Evolutionary conservation across 2,329 filamentous ascomycete genomes (phyloP).

Genomic region (Tolypocladium sp.): DNA sequence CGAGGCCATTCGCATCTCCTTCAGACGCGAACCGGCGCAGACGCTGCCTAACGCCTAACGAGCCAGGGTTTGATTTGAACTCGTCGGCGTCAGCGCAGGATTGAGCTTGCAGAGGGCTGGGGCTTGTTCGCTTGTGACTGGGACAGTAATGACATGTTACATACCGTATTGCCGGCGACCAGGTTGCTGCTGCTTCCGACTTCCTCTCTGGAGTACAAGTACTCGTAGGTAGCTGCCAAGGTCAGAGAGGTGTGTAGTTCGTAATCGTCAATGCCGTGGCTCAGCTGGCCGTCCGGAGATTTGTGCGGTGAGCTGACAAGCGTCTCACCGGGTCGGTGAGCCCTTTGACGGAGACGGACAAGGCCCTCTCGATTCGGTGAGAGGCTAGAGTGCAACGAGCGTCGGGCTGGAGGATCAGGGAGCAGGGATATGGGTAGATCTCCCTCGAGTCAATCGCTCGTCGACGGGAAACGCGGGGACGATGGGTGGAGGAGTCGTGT

Average conservation of each 20-base stretch:
- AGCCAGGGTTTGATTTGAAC: background rate
- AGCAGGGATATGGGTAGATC: background rate
- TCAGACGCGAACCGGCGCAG: background rate
- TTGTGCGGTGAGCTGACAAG: background rate
- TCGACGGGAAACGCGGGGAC: background rate
- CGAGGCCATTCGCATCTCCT: background rate
- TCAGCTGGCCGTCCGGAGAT: background rate
- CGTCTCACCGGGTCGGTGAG: background rate
- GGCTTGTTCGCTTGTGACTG: background rate
- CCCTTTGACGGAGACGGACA: background rate
- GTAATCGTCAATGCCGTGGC: background rate
- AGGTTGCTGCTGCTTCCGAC: no score
- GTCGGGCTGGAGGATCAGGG: background rate
- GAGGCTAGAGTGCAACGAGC: background rate
- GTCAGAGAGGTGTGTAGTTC: background rate
- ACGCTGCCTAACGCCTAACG: background rate
- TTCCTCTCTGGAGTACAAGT: background rate
- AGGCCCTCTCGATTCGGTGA: background rate
- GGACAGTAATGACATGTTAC: background rate
- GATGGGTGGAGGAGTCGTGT: background rate
- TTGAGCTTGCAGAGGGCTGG: background rate
- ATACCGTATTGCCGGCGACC: background rate
- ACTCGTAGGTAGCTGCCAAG: background rate
- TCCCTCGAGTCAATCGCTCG: background rate
- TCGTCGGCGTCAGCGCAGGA: background rate